Evolutionary conservation across 176 grass and related monocot species (phyloP), one percentile per base, ranked within the genome.

Genomic region (Oryza nivara): DNA sequence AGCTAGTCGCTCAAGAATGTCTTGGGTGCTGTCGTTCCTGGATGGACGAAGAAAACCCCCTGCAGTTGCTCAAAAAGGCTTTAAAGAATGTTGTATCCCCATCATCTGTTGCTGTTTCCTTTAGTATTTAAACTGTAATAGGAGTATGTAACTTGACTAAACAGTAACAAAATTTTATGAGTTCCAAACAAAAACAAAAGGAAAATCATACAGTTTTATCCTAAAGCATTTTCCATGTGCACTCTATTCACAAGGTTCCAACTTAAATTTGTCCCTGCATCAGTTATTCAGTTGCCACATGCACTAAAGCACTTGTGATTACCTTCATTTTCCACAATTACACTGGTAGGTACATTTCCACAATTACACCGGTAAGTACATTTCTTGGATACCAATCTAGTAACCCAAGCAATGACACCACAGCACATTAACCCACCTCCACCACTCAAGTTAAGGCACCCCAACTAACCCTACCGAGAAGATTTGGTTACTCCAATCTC

Each of bases 51-150:
- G 28, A 75, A 78, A 68, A 15, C 23, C 17, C 12, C 11, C 7
- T 56, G 16, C 7, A 12, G 35, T 16, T 68, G 16, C 68, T 17
- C 23, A 14, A 74, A 20, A 67, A 58, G 17, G 47, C 2, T 65
- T 74, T 83, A 44, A n/a, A n/a, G 70, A 74, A 74, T 11, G 41
- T 71, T 11, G 41, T 71, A 65, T 65, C 40, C 40, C 35, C 67
- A 58, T 40, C 32, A 43, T 72, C 48, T 6, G 20, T 70, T 17
- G 20, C 34, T 25, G 16, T 49, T 76, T 80, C 15, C 2, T 61
- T 63, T 63, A 11, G 58, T 20, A 23, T 63, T 23, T 22, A 22
- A 63, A 63, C 9, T 23, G n/a, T 58, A 58, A 63, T 63, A 32
- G 30, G 30, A 32, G 30, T 32, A 7, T 63, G 58, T 22, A 63